Evolutionary conservation across 768 basidiomycete genomes (phyloP).

Genomic region (Scleroderma bovista): DNA sequence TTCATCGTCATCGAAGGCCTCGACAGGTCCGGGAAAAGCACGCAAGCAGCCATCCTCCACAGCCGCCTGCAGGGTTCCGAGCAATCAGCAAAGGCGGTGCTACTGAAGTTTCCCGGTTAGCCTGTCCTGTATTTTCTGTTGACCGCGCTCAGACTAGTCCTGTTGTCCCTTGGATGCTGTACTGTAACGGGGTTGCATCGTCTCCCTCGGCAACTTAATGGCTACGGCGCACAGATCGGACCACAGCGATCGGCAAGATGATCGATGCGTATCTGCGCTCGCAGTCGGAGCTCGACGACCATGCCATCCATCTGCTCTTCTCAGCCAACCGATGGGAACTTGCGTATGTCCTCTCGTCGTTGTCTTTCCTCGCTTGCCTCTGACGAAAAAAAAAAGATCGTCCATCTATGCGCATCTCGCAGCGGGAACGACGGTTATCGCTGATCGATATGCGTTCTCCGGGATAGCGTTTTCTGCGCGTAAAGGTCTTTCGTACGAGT

Average conservation of each 20-base stretch:
- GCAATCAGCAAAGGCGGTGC: conserved; percentile 20
- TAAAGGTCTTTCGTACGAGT: conserved; percentile 66
- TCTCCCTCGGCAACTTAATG: too few relatives aligned
- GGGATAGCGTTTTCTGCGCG: conserved; percentile 85
- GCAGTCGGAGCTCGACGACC: conserved; percentile 84
- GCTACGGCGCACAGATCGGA: conserved; percentile 56
- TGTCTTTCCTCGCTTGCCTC: background rate
- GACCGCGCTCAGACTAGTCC: background rate
- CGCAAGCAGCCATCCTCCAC: conserved; percentile 66
- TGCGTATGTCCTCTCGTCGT: conserved; percentile 46
- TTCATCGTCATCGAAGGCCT: conserved; percentile 95
- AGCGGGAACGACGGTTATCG: conserved; percentile 69
- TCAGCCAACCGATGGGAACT: conserved; percentile 97
- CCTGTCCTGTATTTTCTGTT: background rate
- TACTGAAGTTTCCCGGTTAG: conserved; percentile 89
- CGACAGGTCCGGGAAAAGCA: conserved; percentile 94
- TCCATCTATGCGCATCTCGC: conserved; percentile 55
- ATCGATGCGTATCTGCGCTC: conserved; percentile 89
- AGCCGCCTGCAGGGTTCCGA: conserved; percentile 40
- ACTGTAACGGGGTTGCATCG: too few relatives aligned
- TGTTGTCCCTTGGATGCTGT: too few relatives aligned
- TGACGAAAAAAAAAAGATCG: conserved; percentile 33
- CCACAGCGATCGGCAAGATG: conserved; percentile 86
- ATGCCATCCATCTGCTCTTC: conserved; percentile 88
- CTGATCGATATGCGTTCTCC: conserved; percentile 95